Evolutionary conservation across 345 rosid genomes (phyloP), one percentile per base, ranked within the genome.

Genomic region (Citrus reticulata): DNA sequence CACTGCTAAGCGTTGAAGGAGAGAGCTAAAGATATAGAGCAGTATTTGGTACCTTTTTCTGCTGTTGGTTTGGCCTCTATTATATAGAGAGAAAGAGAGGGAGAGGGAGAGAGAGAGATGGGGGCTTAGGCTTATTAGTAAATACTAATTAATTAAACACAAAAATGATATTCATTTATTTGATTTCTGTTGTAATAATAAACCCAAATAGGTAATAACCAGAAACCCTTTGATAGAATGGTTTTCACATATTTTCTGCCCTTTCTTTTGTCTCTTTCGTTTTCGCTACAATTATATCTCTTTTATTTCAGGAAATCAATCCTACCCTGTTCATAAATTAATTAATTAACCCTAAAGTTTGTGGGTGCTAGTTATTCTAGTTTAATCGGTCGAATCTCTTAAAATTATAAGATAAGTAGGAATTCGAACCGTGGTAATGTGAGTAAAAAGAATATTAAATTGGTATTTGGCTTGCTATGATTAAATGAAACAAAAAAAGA

Each of bases 1-100:
- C 16, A 13, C 51, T 3, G 17, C 10, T 46, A 9, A 46, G 51
- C 14, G 51, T 3, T 46, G 6, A 19, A 11, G 14, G 32, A 29
- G 76, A 40, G 49, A 49, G 37, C 32, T 72, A 54, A 42, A 71
- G 62, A 77, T 46, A 13, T 13, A 46, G 14, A 13, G 70, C 42
- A 42, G 35, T 24, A 14, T 68, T 55, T 49, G 67, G 54, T 39
- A 49, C 60, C 29, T 19, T 64, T 10, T 40, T 49, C 72, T 63
- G 35, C 63, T 40, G 60, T 39, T 73, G 60, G 57, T 40, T 8
- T 54, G 54, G 29, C 63, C 62, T 58, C 17, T 27, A 20, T 29
- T 78, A 73, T 82, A 78, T 82, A 78, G 76, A 19, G 58, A 37
- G 24, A 34, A 27, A 42, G 66, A 51, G 65, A 55, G 34, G 34